phyloP scores from a whole-genome alignment of 2,329 filamentous ascomycete species.

The Dothiorella sarmentorum region DNA sequence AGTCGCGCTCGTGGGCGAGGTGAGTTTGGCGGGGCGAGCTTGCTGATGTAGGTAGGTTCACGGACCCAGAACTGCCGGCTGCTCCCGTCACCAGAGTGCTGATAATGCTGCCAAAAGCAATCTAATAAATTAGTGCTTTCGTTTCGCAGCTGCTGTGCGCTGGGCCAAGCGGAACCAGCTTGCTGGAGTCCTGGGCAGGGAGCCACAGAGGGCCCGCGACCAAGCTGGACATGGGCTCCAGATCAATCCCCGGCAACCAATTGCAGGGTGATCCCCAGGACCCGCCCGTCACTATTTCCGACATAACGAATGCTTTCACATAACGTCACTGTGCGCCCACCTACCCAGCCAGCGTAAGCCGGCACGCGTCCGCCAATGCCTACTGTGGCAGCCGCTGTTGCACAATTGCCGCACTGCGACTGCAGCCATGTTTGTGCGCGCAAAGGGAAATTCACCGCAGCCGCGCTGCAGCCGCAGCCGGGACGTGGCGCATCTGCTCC shows the following conservation, averaged over 20 bases:
- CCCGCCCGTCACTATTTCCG: background rate
- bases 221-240: too few relatives aligned
- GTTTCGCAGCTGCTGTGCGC: background rate
- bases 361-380: background rate
- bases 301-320: constrained; percentile 13
- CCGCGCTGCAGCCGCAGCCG: background rate
- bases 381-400: background rate
- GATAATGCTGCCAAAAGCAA: constrained; percentile 9
- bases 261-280: background rate
- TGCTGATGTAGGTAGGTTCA: constrained; percentile 15
- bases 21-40: constrained; percentile 1
- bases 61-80: background rate
- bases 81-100: background rate
- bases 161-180: background rate
- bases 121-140: constrained; percentile 4
- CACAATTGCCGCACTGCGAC: background rate
- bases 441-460: background rate
- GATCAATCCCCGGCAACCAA: too few relatives aligned
- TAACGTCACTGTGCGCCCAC: constrained; percentile 1
- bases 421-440: background rate
- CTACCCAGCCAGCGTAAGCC: background rate
- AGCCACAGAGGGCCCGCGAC: background rate
- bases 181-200: background rate
- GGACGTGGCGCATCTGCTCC: background rate
- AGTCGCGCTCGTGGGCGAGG: background rate